Base-by-base conservation (phyloP, 1,284 basidiomycete genomes). In the Athelia psychrophila region DNA sequence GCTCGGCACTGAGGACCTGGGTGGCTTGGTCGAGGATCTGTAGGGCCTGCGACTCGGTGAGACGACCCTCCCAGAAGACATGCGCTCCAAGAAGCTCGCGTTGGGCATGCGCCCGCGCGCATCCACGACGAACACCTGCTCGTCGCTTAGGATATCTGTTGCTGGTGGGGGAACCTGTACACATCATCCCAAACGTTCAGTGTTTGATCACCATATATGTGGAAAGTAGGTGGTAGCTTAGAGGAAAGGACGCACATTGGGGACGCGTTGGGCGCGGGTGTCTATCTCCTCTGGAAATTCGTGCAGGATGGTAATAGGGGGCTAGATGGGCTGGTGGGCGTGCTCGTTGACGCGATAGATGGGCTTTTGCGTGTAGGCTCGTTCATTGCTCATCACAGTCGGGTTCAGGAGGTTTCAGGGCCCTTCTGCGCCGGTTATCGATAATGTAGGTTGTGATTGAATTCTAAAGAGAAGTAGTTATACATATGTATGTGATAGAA, bases 11-110 rank as follows among this genome's bases (percentile, higher is more conserved):
- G 44, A 99, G 72, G 46, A 98, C 62, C 54, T 84, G 82, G 4
- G 88, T 93, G n/a, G 84, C 80, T 61, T 83, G 80, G 47, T 86
- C 78, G 27, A 99, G 72, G 60, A 99, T 96, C 64, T 60, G 99
- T 96, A 97, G 68, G 1, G 95, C 95, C 72, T 98, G 95, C 25
- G 83, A 78, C 64, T 96, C 92, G 2, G 87, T 91, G 60, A 98
- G 65, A 16, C 90, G 75, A 2, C 60, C 96, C 67, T 98, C 96
- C 38, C 83, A 81, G 67, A 95, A 88, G 71, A 99, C 97, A 72
- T 99, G 96, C 91, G 83, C 70, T 91, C 95, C 53, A 99, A 76
- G 68, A 93, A 95, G 8, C 87, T 83, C 58, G 90, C 82, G 68
- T 96, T 93, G 19, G 93, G 91, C n/a, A n/a, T n/a, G n/a, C 67